Conservation (phyloP, 73 alveolate genomes). For the Strombidium stylifer region DNA sequence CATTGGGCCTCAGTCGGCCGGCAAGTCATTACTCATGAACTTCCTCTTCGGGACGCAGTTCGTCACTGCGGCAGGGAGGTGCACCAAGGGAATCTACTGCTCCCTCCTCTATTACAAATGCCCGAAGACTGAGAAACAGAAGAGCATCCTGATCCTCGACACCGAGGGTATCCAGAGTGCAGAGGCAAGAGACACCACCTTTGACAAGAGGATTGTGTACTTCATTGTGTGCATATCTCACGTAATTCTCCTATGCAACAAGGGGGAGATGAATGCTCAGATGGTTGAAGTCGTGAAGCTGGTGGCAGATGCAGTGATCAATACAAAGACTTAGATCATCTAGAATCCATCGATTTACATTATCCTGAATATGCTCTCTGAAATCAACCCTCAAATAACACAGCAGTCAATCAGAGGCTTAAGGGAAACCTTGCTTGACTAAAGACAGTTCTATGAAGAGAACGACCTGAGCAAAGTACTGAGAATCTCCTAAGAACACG, state of each 20-base stretch:
- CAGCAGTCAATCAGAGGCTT: background rate
- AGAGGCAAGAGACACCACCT: slow-evolving; percentile 59
- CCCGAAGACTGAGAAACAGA: background rate
- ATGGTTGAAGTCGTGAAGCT: slow-evolving; percentile 15
- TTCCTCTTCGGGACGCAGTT: slow-evolving; percentile 32
- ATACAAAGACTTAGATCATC: background rate
- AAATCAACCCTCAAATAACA: background rate
- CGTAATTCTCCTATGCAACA: slow-evolving; percentile 17
- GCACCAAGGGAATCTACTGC: slow-evolving; percentile 56
- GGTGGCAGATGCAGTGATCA: slow-evolving; percentile 13
- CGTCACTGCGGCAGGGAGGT: slow-evolving; percentile 21
- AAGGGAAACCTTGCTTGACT: background rate
- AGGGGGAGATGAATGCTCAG: slow-evolving; percentile 13
- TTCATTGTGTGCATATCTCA: slow-evolving; percentile 16
- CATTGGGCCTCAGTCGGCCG: slow-evolving; percentile 61
- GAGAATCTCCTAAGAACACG: background rate
- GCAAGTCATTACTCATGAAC: slow-evolving; percentile 36
- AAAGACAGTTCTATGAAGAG: background rate
- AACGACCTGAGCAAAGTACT: background rate
- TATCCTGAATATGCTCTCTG: slow-evolving; percentile 12
- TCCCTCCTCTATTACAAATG: slow-evolving; percentile 29
- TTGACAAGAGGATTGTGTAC: slow-evolving; percentile 59
- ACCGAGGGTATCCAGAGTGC: slow-evolving; percentile 60
- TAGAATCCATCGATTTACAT: background rate
- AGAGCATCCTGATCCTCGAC: slow-evolving; percentile 47